phyloP scores from a whole-genome alignment of 495 filamentous ascomycete species.

The Hyaloscypha hepaticicola region DNA sequence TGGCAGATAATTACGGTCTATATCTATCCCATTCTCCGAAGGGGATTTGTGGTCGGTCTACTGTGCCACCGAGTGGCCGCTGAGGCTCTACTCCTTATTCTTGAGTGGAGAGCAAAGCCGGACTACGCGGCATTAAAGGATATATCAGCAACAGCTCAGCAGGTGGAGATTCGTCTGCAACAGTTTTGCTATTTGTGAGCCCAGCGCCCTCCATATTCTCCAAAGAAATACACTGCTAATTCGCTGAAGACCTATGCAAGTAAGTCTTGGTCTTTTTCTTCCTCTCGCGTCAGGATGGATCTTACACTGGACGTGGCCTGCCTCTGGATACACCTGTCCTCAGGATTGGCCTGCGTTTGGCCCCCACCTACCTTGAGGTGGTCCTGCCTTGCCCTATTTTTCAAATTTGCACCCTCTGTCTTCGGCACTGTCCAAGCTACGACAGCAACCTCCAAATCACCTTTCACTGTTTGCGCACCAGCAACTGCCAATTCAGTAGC shows the following conservation, averaged over 20 bases:
- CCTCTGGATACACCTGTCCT: neutral
- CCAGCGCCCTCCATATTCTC: neutral
- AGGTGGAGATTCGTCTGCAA: slow-evolving; percentile 95
- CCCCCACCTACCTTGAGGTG: neutral
- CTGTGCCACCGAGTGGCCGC: slow-evolving; percentile 79
- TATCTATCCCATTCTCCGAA: slow-evolving; percentile 73
- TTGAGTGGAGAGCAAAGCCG: slow-evolving; percentile 85
- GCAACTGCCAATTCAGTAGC: too few relatives aligned
- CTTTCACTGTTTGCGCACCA: too few relatives aligned
- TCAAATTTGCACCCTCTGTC: too few relatives aligned
- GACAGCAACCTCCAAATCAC: too few relatives aligned
- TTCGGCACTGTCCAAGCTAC: too few relatives aligned
- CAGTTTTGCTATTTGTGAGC: slow-evolving; percentile 97
- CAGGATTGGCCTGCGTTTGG: too few relatives aligned
- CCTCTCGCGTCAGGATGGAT: too few relatives aligned
- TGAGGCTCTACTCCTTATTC: slow-evolving; percentile 72
- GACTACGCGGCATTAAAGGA: slow-evolving; percentile 88
- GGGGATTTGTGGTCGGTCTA: slow-evolving; percentile 70
- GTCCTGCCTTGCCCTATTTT: neutral
- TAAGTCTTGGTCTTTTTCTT: neutral
- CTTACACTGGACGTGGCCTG: too few relatives aligned
- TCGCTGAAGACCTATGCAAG: neutral
- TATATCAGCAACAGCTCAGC: slow-evolving; percentile 95
- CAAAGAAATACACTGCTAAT: neutral
- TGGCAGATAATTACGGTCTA: slow-evolving; percentile 73